These are phyloP conservation scores for Yarrowia alimentaria DNA, from an alignment of 805 yeast species.

Conservation along the genomic window DNA sequence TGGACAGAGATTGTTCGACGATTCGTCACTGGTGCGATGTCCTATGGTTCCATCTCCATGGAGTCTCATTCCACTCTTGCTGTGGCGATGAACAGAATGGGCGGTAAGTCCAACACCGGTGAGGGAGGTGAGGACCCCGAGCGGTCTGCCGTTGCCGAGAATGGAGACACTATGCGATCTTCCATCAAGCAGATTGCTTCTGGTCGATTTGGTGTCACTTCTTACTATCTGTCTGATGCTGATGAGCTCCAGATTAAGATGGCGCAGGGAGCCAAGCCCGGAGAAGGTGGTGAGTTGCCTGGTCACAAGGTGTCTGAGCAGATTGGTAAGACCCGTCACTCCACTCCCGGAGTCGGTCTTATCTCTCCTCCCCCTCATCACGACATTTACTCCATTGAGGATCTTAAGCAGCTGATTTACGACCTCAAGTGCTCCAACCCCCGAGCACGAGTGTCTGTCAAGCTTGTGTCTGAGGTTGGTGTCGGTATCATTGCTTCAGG, in stretches of 20 bases:
- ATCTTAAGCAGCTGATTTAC: conserved; percentile 91
- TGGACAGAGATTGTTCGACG: conserved; percentile 99
- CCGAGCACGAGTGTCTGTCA: conserved; percentile 93
- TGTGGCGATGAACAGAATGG: conserved; percentile 96
- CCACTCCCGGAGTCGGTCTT: conserved; percentile 94
- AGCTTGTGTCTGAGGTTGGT: conserved; percentile 96
- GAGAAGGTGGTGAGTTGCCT: conserved; percentile 99
- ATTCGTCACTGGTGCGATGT: conserved; percentile 99
- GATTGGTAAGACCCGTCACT: conserved; percentile 93
- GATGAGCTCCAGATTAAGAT: conserved; percentile 96
- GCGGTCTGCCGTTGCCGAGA: conserved; percentile 70
- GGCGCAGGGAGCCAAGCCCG: conserved; percentile 99
- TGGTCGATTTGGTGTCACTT: conserved; percentile 97
- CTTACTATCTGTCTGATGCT: conserved; percentile 90
- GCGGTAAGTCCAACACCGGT: conserved; percentile 97
- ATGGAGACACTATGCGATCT: conserved; percentile 98
- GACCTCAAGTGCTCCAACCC: conserved; percentile 97
- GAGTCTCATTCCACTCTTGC: conserved; percentile 98
- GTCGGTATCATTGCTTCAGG: conserved; percentile 99
- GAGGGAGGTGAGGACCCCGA: conserved; percentile 99
- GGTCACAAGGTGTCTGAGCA: conserved; percentile 85
- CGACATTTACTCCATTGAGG: conserved; percentile 97
- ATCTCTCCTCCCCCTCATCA: conserved; percentile 99
- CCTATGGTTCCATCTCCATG: conserved; percentile 97
- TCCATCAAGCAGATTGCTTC: conserved; percentile 97